Base-by-base conservation (phyloP, 1,284 basidiomycete species). In the Moesziomyces parantarcticus region DNA sequence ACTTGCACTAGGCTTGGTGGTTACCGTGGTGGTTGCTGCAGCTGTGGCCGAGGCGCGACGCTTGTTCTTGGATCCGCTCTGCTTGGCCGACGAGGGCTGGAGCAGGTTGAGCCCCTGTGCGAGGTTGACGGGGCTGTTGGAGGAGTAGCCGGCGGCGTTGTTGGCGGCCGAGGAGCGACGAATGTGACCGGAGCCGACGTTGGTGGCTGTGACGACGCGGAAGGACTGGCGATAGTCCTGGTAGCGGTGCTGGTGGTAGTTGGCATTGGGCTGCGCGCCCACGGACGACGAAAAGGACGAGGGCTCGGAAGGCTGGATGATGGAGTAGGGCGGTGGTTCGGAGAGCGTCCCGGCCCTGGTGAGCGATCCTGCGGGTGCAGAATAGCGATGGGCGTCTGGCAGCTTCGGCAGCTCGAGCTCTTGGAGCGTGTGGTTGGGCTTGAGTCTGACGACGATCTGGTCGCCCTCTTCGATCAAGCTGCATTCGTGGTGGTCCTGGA, bases 401-500 rank as follows among this genome's bases (percentile, higher is more conserved):
- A 81, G 66, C 36, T 77, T 65, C 2, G 81, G 81, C 46, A 82
- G 69, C 58, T 76, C 63, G 29, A 82, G 69, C 40, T 81, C 78
- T 3, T 65, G 36, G 3, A 82, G 25, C 1, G 61, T 50, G 46
- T 75, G 67, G 16, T 64, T 61, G 2, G 53, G 48, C 20, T 60
- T 65, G 46, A 82, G 65, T 20, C 73, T 67, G 13, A 82, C 68
- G n/a, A 80, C 59, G 16, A 83, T 66, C 62, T 77, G 71, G 46
- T 83, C 82, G 9, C 81, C 80, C 40, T 79, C 58, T 50, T 83
- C 82, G 53, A 83, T 70, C 18, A 81, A 64, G 9, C 66, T 72
- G 66, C 82, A 83, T 34, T 82, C 79, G 74, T 81, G 78, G 47
- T 79, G 76, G 43, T 83, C 82, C 18, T 60, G 59, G 29, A 83